Evolutionary conservation across 371 early-diverging fungal genomes (phyloP).

Genomic region (Caulochytrium protostelioides): DNA sequence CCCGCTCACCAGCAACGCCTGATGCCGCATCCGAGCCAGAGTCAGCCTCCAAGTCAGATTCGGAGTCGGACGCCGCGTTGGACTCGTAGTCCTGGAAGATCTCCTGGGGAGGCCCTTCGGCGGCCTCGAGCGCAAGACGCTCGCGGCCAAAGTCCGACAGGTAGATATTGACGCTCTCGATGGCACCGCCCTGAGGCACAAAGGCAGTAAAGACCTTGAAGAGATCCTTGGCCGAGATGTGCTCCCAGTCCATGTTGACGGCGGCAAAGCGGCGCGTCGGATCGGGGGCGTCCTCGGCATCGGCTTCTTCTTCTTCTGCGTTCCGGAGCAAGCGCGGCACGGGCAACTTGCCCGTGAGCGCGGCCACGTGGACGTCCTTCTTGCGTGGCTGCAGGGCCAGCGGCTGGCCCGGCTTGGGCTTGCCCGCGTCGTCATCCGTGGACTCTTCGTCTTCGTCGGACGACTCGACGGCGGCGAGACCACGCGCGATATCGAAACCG

Average conservation of each 20-base stretch:
- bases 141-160: constrained; percentile 92
- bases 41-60: constrained; percentile 1
- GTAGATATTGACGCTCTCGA: constrained; percentile 63
- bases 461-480: constrained; percentile 45
- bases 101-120: constrained; percentile 23
- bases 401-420: constrained; percentile 9
- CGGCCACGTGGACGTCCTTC: background rate
- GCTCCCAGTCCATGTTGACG: constrained; percentile 95
- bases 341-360: background rate
- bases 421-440: constrained; percentile 24
- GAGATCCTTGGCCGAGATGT: constrained; percentile 56
- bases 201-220: constrained; percentile 67
- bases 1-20: too few species aligned
- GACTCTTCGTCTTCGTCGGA: constrained; percentile 38
- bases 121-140: constrained; percentile 33
- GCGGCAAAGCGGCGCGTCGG: constrained; percentile 71
- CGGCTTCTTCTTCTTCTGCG: constrained; percentile 6
- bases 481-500: constrained; percentile 51
- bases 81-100: constrained; percentile 7
- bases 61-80: background rate
- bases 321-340: constrained; percentile 1
- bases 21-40: background rate
- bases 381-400: constrained; percentile 1
- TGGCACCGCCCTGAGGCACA: constrained; percentile 48
- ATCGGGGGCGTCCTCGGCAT: constrained; percentile 28